Evolutionary conservation across 768 basidiomycete genomes (phyloP).

Genomic region (Mycena floridula): DNA sequence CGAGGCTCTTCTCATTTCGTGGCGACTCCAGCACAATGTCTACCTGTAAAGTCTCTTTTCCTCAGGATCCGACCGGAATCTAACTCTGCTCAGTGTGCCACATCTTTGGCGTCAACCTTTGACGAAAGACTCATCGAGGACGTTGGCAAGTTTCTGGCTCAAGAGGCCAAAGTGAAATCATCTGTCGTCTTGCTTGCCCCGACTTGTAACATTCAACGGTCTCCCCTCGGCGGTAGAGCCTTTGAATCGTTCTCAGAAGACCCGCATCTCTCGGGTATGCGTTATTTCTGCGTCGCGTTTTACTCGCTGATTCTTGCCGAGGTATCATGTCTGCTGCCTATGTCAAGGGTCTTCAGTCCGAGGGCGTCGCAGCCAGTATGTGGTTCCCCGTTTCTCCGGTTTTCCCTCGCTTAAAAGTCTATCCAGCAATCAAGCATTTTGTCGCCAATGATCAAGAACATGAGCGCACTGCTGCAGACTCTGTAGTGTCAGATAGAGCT

Average conservation of each 20-base stretch:
- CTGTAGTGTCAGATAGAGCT: constrained; percentile 58
- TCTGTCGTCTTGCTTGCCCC: constrained; percentile 62
- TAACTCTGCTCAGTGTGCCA: constrained; percentile 44
- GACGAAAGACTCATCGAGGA: constrained; percentile 49
- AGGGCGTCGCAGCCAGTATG: constrained; percentile 56
- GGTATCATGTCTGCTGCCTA: constrained; percentile 60
- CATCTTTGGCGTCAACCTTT: constrained; percentile 67
- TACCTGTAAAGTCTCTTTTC: constrained; percentile 41
- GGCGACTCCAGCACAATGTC: constrained; percentile 56
- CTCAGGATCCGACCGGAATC: not conserved
- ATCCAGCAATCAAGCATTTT: constrained; percentile 64
- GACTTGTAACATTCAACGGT: constrained; percentile 71
- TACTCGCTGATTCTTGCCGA: constrained; percentile 16
- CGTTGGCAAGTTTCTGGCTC: constrained; percentile 54
- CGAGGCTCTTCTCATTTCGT: constrained; percentile 63
- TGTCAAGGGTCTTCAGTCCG: constrained; percentile 59
- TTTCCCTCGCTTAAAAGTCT: not conserved
- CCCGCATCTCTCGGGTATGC: constrained; percentile 54
- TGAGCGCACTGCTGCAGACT: constrained; percentile 58
- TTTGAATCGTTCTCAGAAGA: constrained; percentile 76
- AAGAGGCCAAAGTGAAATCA: constrained; percentile 62
- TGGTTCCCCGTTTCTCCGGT: constrained; percentile 1
- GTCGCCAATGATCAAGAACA: constrained; percentile 72
- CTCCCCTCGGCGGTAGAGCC: constrained; percentile 50
- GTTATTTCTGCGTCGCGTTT: constrained; percentile 1